A percentile compares a stretch with the other conserved stretches of the same genome.
Conservation (phyloP, 768 basidiomycete species). For the Pleurotus pulmonarius region DNA sequence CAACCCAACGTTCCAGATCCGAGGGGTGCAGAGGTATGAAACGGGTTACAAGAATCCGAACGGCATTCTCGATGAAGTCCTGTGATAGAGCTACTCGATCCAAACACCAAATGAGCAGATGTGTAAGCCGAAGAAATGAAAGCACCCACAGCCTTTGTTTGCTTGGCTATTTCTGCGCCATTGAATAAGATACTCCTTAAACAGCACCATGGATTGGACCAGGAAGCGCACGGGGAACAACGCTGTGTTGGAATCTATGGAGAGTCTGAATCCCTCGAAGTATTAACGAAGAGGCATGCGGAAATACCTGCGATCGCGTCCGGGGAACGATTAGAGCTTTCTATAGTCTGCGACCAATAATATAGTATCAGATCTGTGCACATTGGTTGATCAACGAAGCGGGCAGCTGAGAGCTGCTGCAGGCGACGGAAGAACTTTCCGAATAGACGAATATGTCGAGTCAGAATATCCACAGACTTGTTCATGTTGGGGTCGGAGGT, state of each 20-base stretch:
- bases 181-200: constrained; percentile 76
- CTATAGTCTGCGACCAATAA: constrained; percentile 78
- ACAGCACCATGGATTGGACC: constrained; percentile 82
- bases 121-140: background rate
- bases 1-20: constrained; percentile 82
- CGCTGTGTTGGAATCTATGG: constrained; percentile 56
- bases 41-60: constrained; percentile 71
- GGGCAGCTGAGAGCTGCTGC: constrained; percentile 54
- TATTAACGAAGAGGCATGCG: background rate
- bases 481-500: constrained; percentile 31
- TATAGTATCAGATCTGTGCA: constrained; percentile 70
- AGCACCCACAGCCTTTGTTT: constrained; percentile 53
- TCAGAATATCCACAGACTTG: constrained; percentile 52
- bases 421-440: constrained; percentile 80
- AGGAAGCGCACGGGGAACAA: constrained; percentile 76
- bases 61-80: constrained; percentile 72
- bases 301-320: constrained; percentile 54
- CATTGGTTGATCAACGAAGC: constrained; percentile 60
- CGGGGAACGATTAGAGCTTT: constrained; percentile 55
- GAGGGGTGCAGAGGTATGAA: constrained; percentile 80
- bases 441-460: constrained; percentile 65
- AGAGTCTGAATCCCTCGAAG: background rate
- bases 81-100: constrained; percentile 49
- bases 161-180: constrained; percentile 67
- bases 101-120: constrained; percentile 4